Base-by-base conservation (phyloP, 139 green algal species). In the Chlorella sorokiniana region DNA sequence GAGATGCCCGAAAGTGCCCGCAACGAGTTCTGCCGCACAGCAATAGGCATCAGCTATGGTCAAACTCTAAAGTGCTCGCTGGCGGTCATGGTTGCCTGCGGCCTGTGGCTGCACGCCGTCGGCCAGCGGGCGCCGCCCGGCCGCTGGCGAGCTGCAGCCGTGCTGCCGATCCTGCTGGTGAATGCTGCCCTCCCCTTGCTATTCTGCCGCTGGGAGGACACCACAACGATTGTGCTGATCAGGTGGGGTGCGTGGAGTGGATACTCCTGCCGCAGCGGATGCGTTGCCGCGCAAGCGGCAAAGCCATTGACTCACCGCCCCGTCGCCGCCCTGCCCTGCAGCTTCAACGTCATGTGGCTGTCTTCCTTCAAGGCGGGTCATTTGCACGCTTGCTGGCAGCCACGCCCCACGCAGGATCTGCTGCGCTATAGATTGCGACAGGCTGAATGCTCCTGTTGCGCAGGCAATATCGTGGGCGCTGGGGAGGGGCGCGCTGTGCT, bases 391-490 rank as follows among this genome's bases (percentile, higher is more conserved):
- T 59, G 11, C 48, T 59, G 48, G 48, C 48, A 25, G 11, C 48
- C 48, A 59, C 48, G 48, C 48, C 11, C 48, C 48, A 59, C 14
- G 48, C 48, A 25, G 4, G 23, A 14, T 14, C 20, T 10, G 33
- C 18, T 48, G 22, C 42, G 65, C 37, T 33, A 14, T 6, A 29
- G 27, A 61, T n/a, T 62, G 37, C 10, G 42, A 0, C 27, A 61
- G 20, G 40, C 42, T 27, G 11, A 51, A 6, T 20, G 5, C 14
- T 27, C 7, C 44, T 42, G 42, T 16, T 16, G 10, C 63, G 45
- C 71, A 78, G 71, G 77, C 63, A 31, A 10, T 76, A 2, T 59
- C 61, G 22, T 82, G 77, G 77, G 45, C 65, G 11, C 25, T 82
- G 16, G 41, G 41, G 33, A 63, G 77, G 23, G 77, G 77, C 77